These are phyloP conservation scores for Ophiostoma pallidulum DNA, from an alignment of 2,329 filamentous ascomycete genomes.

Conservation along the genomic window DNA sequence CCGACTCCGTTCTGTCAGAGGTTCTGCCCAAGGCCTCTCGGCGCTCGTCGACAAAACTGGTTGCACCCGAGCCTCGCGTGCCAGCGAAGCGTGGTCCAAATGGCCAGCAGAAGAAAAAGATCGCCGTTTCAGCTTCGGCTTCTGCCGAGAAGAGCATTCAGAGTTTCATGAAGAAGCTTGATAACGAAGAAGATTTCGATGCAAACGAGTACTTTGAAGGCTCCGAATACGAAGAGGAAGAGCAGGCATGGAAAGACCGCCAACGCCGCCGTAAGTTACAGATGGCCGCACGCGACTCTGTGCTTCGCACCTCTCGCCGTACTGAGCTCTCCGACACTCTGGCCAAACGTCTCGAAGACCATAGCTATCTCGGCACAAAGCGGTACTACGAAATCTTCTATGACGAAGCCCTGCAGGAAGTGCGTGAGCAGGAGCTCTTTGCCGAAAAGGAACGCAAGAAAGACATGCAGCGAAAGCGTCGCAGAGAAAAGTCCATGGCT, in stretches of 20 bases:
- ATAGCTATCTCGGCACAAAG: constrained; percentile 62
- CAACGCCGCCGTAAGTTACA: constrained; percentile 60
- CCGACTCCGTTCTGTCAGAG: constrained; percentile 26
- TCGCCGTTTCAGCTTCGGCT: constrained; percentile 21
- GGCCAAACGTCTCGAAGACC: constrained; percentile 54
- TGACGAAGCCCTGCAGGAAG: constrained; percentile 71
- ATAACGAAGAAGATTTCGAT: constrained; percentile 17
- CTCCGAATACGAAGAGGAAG: constrained; percentile 35
- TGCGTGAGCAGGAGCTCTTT: constrained; percentile 79
- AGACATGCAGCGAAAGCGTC: constrained; percentile 96
- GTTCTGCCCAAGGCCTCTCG: constrained; percentile 35
- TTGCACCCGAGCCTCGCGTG: constrained; percentile 33
- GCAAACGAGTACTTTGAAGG: constrained; percentile 29
- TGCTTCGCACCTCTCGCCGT: constrained; percentile 54
- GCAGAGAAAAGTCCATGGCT: constrained; percentile 91
- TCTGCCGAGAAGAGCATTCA: constrained; percentile 58
- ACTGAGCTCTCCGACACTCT: constrained; percentile 49
- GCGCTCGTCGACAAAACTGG: constrained; percentile 39
- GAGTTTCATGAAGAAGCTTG: constrained; percentile 45
- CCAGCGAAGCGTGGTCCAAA: constrained; percentile 52
- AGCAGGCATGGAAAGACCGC: constrained; percentile 43
- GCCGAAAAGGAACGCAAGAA: constrained; percentile 99
- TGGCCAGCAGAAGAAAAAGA: constrained; percentile 42
- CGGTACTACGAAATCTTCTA: constrained; percentile 71
- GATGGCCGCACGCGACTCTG: constrained; percentile 47